These are phyloP conservation scores for Liquidambar formosana DNA, from an alignment of 164 flowering plant genomes.

Conservation along the genomic window DNA sequence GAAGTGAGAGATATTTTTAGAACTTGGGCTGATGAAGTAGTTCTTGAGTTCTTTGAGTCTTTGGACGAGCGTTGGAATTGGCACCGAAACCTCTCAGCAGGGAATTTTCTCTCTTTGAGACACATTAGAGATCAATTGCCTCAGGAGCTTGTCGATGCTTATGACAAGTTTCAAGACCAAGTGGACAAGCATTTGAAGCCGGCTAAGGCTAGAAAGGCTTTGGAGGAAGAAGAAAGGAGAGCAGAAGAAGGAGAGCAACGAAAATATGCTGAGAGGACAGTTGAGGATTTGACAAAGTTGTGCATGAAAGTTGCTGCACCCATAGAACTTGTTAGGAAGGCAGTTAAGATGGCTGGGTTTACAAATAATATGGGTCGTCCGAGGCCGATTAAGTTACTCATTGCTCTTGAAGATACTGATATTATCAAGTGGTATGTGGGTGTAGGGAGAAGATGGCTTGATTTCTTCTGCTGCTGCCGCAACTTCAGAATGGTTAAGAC, in stretches of 20 bases:
- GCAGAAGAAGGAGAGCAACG: slow-evolving; percentile 55
- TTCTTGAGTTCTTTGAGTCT: slow-evolving; percentile 60
- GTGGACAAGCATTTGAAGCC: slow-evolving; percentile 75
- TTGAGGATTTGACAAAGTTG: slow-evolving; percentile 72
- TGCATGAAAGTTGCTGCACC: slow-evolving; percentile 87
- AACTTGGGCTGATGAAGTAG: slow-evolving; percentile 80
- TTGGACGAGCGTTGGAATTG: slow-evolving; percentile 66
- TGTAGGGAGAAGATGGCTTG: slow-evolving; percentile 87
- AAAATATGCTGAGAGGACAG: slow-evolving; percentile 63
- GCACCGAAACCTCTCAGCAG: slow-evolving; percentile 63
- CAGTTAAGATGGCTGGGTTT: slow-evolving; percentile 76
- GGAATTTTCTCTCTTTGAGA: slow-evolving; percentile 71
- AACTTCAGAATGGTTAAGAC: slow-evolving; percentile 82
- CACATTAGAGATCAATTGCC: slow-evolving; percentile 84
- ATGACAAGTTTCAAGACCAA: slow-evolving; percentile 77
- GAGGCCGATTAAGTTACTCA: slow-evolving; percentile 69
- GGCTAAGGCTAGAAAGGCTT: slow-evolving; percentile 41
- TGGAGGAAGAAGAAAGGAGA: slow-evolving; percentile 59
- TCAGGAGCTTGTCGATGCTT: slow-evolving; percentile 69
- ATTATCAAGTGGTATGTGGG: slow-evolving; percentile 97
- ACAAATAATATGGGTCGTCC: slow-evolving; percentile 98
- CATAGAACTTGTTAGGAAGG: slow-evolving; percentile 59
- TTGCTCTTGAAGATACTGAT: slow-evolving; percentile 79
- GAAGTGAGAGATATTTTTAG: slow-evolving; percentile 66
- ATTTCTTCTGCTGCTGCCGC: slow-evolving; percentile 84